These are phyloP conservation scores for Apiospora phragmitis DNA, from an alignment of 2,329 filamentous ascomycete species.

Conservation along the genomic window DNA sequence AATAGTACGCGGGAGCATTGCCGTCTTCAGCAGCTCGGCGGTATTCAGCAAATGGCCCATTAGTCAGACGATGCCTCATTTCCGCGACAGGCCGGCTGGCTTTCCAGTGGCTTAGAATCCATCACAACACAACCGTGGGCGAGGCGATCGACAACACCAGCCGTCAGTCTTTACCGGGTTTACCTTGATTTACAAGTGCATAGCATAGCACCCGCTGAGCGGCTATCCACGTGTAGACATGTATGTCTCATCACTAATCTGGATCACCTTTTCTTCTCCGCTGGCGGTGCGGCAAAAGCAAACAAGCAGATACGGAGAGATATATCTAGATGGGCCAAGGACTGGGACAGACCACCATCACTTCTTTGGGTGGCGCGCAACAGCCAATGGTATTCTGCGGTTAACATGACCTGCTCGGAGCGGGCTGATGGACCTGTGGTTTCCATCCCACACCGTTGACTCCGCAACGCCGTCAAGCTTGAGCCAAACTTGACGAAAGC, in stretches of 20 bases:
- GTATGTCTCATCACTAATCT: constrained; percentile 1
- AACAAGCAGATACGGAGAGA: neutral
- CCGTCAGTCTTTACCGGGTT: neutral
- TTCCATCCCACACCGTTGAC: neutral
- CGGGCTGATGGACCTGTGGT: neutral
- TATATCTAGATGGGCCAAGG: neutral
- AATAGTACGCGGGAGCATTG: neutral
- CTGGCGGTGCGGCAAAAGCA: neutral
- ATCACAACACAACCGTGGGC: neutral
- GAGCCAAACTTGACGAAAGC: neutral
- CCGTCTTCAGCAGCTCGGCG: neutral
- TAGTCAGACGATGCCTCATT: neutral
- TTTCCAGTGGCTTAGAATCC: neutral
- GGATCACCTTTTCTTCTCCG: neutral
- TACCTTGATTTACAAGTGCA: neutral
- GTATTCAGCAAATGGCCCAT: neutral
- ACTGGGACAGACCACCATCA: neutral
- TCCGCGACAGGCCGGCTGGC: neutral
- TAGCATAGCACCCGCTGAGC: neutral
- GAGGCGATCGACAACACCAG: neutral
- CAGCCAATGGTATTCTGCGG: neutral
- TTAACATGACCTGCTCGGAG: neutral
- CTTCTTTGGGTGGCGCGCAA: neutral
- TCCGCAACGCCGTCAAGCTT: neutral
- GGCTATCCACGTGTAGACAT: neutral